These are phyloP conservation scores for Oryza nivara DNA, from an alignment of 176 grass and related monocot genomes.

Conservation along the genomic window DNA sequence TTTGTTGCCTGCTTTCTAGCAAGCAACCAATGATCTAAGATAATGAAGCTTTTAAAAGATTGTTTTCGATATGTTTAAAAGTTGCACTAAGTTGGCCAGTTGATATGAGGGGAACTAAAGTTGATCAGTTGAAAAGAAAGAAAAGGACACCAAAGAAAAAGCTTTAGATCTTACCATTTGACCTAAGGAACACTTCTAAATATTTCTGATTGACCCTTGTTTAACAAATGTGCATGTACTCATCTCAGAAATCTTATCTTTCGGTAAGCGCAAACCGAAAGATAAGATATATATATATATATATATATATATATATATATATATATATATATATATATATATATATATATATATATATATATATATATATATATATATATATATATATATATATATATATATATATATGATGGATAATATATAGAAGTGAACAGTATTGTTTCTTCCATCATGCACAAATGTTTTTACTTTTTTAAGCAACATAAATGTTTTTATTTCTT, in stretches of 20 bases:
- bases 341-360: too few species aligned
- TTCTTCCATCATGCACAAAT: neutral
- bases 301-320: too few species aligned
- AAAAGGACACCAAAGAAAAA: neutral
- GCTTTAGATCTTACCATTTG: constrained; percentile 38
- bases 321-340: too few species aligned
- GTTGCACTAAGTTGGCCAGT: neutral
- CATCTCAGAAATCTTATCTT: neutral
- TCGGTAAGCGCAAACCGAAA: neutral
- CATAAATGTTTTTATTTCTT: neutral
- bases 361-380: too few species aligned
- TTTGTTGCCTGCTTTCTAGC: neutral
- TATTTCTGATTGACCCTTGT: constrained; percentile 21
- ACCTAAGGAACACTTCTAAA: constrained; percentile 24
- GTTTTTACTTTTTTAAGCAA: neutral
- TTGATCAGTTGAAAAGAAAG: constrained; percentile 5
- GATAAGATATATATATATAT: too few species aligned
- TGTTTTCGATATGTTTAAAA: neutral
- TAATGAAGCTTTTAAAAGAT: neutral
- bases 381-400: too few species aligned
- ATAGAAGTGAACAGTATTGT: neutral
- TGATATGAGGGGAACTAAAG: constrained; percentile 11
- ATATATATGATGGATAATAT: too few species aligned
- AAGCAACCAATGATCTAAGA: constrained; percentile 18
- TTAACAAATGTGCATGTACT: neutral